Conservation (phyloP, 192 early-diverging fungal genomes). For the Mortierella alpina region DNA sequence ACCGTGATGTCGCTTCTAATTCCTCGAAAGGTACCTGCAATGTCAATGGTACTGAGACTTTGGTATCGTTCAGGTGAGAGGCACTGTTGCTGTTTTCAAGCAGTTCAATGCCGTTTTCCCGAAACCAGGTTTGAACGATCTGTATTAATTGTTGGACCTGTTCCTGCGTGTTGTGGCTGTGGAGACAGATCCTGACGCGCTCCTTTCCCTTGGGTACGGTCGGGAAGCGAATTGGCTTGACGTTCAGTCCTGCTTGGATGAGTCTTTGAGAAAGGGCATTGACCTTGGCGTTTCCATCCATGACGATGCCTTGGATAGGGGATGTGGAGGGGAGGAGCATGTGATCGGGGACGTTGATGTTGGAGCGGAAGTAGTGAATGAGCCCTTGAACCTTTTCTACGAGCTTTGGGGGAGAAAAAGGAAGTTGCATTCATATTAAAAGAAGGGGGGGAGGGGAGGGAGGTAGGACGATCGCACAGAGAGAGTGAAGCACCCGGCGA, state of each 20-base stretch:
- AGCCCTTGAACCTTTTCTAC: constrained; percentile 50
- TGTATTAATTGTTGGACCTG: constrained; percentile 61
- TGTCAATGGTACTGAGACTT: neutral
- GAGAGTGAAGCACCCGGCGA: too few relatives aligned
- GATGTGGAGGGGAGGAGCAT: constrained; percentile 72
- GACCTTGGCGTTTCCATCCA: constrained; percentile 65
- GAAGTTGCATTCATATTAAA: constrained; percentile 12
- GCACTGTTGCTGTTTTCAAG: neutral
- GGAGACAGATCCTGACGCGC: constrained; percentile 86
- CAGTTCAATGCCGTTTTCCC: neutral
- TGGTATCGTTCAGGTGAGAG: neutral
- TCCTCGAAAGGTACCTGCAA: neutral
- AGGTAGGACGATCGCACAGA: too few relatives aligned
- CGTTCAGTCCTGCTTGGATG: constrained; percentile 69
- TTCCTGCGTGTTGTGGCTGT: constrained; percentile 75
- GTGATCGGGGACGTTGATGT: constrained; percentile 56
- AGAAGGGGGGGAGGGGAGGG: constrained; percentile 4
- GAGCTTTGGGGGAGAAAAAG: constrained; percentile 45
- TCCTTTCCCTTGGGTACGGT: constrained; percentile 84
- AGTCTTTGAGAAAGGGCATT: constrained; percentile 41
- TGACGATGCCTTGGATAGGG: constrained; percentile 83
- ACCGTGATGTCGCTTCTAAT: neutral
- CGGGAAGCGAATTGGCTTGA: constrained; percentile 81
- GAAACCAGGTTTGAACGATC: constrained; percentile 30
- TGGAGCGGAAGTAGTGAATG: constrained; percentile 64